phyloP scores from a whole-genome alignment of 1,284 basidiomycete species.

The Porodaedalea pini region DNA sequence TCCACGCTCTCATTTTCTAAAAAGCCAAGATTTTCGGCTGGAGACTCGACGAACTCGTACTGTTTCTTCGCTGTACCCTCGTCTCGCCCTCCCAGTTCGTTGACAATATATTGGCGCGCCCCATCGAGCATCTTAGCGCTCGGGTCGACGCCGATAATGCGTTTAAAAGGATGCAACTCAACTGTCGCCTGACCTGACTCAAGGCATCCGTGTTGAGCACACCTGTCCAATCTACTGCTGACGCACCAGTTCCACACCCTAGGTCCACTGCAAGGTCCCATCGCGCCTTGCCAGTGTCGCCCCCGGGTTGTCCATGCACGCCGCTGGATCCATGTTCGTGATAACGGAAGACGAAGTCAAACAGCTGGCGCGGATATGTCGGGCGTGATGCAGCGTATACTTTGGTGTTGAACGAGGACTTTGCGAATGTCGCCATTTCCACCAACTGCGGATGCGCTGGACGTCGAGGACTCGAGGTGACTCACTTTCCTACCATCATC shows the following conservation, averaged over 20 bases:
- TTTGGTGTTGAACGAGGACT: constrained; percentile 57
- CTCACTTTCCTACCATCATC: no score
- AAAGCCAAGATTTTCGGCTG: constrained; percentile 55
- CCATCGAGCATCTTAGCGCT: constrained; percentile 68
- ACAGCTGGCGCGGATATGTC: constrained; percentile 63
- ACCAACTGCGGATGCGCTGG: no score
- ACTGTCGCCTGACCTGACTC: constrained; percentile 62
- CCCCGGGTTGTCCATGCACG: not conserved
- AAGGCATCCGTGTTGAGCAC: not conserved
- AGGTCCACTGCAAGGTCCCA: constrained; percentile 69
- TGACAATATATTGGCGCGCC: constrained; percentile 42
- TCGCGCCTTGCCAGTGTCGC: constrained; percentile 24
- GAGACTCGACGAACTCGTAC: constrained; percentile 47
- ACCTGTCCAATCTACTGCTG: not conserved
- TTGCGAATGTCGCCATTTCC: constrained; percentile 68
- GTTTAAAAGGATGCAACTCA: constrained; percentile 57
- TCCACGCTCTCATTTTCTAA: constrained; percentile 61
- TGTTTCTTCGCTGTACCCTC: constrained; percentile 22
- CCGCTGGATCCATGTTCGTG: constrained; percentile 34
- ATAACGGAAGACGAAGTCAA: constrained; percentile 57
- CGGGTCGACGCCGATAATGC: constrained; percentile 72
- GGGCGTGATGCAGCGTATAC: constrained; percentile 64
- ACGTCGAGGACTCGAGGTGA: no score
- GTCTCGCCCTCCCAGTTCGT: constrained; percentile 11
- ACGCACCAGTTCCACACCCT: constrained; percentile 80